A percentile compares a stretch with the other conserved stretches of the same genome.
Evolutionary conservation across 495 filamentous ascomycete genomes (phyloP).

Genomic region (Cenococcum geophilum): DNA sequence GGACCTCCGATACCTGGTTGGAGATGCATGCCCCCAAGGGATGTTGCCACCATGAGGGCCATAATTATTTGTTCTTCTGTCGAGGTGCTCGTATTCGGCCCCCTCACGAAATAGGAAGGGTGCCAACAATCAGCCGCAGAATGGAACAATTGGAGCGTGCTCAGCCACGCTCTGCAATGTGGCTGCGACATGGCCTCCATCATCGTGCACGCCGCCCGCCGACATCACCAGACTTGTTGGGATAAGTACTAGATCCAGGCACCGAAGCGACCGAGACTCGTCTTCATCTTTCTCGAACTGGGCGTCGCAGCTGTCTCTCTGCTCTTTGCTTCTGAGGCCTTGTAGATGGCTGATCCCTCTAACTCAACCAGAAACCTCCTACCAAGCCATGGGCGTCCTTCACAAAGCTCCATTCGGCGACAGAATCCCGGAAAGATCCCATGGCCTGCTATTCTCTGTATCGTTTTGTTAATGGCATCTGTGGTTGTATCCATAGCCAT

Average conservation of each 20-base stretch:
- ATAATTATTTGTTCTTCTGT: not conserved
- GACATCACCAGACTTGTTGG: not conserved
- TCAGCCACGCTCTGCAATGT: not conserved
- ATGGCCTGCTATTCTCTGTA: slow-evolving; percentile 1
- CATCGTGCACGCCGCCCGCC: not conserved
- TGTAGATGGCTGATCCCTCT: not conserved
- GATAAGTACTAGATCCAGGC: slow-evolving; percentile 2
- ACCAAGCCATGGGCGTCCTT: not conserved
- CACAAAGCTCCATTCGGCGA: not conserved
- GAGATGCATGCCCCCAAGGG: not conserved
- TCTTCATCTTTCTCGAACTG: not conserved
- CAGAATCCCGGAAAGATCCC: not conserved
- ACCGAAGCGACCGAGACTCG: not conserved
- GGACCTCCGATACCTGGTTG: not conserved
- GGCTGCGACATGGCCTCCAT: slow-evolving; percentile 2
- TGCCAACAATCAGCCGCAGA: not conserved
- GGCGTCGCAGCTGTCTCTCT: not conserved
- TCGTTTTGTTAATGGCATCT: not conserved
- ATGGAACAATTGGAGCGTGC: not conserved
- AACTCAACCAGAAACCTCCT: not conserved
- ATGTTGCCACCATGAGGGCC: not conserved
- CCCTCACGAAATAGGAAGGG: not conserved
- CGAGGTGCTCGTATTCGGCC: not conserved
- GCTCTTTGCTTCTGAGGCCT: not conserved
- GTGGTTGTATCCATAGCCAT: slow-evolving; percentile 2